These are phyloP conservation scores for Antrodiella citrinella DNA, from an alignment of 768 basidiomycete species.

Conservation along the genomic window DNA sequence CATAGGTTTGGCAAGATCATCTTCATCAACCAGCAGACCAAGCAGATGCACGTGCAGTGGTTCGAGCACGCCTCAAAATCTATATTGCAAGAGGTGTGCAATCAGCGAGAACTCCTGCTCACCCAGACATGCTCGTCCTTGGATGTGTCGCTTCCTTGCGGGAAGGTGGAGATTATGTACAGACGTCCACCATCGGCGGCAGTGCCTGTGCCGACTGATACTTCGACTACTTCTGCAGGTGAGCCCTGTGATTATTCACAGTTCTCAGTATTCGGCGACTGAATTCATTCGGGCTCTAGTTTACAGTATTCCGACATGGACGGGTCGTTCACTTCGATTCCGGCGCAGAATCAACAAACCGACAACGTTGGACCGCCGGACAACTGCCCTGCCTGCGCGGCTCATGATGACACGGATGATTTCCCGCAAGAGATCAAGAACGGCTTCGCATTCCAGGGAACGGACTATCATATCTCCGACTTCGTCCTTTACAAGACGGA, in stretches of 20 bases:
- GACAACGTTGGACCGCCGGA: conserved; percentile 31
- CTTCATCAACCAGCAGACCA: conserved; percentile 35
- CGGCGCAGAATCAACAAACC: conserved; percentile 7
- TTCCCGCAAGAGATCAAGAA: conserved; percentile 22
- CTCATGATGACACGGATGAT: conserved; percentile 26
- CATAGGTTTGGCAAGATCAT: conserved; percentile 64
- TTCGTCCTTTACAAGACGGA: conserved; percentile 44
- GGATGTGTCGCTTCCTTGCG: conserved; percentile 32
- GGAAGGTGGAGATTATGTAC: conserved; percentile 39
- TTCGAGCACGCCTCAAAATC: conserved; percentile 62
- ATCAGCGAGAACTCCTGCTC: conserved; percentile 61
- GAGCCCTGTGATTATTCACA: conserved; percentile 3
- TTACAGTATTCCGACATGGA: conserved; percentile 32
- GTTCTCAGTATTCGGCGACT: no score
- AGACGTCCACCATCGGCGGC: background rate
- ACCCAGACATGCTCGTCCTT: conserved; percentile 44
- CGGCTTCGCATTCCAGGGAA: conserved; percentile 40
- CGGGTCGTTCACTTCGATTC: conserved; percentile 38
- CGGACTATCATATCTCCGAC: conserved; percentile 53
- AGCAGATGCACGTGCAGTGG: conserved; percentile 62
- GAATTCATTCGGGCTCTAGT: no score
- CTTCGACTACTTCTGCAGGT: conserved; percentile 55
- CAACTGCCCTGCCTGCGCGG: conserved; percentile 46
- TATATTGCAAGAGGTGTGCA: conserved; percentile 48
- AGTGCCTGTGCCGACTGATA: no score